Conservation (phyloP, 768 basidiomycete species). For the Strobilomyces dryophilus region DNA sequence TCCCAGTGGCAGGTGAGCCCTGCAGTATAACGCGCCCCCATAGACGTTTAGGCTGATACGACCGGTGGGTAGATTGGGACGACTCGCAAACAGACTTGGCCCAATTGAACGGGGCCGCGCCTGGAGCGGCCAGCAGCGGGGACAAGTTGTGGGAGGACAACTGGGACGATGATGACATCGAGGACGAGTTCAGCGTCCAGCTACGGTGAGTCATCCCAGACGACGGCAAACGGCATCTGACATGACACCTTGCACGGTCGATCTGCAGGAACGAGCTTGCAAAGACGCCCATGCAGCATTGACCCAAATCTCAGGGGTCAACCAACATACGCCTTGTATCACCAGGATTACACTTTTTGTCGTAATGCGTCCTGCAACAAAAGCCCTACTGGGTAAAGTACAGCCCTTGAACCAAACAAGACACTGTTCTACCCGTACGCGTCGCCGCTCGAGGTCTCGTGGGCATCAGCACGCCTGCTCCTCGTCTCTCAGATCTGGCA, state of each 20-base stretch:
- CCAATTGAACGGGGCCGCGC: slow-evolving; percentile 68
- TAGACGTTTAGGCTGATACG: neutral
- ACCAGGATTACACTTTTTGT: neutral
- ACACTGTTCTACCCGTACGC: too few species aligned
- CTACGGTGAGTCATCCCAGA: slow-evolving; percentile 54
- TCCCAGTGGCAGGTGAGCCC: slow-evolving; percentile 70
- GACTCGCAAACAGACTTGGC: slow-evolving; percentile 81
- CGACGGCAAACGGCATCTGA: neutral
- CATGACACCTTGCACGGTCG: neutral
- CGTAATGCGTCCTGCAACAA: neutral
- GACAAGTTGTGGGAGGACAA: slow-evolving; percentile 99
- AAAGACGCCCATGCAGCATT: slow-evolving; percentile 64
- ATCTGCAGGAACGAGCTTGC: slow-evolving; percentile 54
- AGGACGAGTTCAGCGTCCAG: slow-evolving; percentile 95
- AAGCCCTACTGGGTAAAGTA: neutral
- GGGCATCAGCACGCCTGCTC: neutral
- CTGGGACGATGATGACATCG: slow-evolving; percentile 99
- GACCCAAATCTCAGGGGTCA: slow-evolving; percentile 1
- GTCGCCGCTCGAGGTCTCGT: neutral
- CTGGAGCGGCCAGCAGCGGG: slow-evolving; percentile 73
- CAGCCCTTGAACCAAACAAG: neutral
- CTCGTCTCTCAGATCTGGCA: slow-evolving; percentile 17
- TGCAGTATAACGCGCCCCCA: neutral
- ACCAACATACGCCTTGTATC: slow-evolving; percentile 1
- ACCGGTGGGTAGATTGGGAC: slow-evolving; percentile 67